Conservation (phyloP, 208 protist genomes). For the Leishmania martiniquensis region DNA sequence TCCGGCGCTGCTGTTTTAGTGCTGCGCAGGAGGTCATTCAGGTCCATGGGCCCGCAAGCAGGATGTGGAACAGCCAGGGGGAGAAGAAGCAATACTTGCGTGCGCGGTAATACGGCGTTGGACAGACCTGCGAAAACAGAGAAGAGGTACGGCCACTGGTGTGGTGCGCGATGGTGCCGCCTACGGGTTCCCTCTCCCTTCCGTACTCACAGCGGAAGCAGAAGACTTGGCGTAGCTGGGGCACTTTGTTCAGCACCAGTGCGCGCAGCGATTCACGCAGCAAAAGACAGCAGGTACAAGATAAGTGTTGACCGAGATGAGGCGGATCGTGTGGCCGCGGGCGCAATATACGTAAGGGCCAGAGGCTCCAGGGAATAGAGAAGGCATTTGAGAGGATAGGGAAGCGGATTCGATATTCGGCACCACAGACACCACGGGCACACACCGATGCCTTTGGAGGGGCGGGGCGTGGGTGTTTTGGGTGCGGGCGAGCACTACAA, state of each 20-base stretch:
- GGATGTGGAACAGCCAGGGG: not conserved
- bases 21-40: slow-evolving; percentile 56
- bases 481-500: not conserved
- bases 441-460: not conserved
- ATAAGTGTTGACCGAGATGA: not conserved
- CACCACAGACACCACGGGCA: not conserved
- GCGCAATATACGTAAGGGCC: not conserved
- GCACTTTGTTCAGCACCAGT: not conserved
- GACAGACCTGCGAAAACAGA: not conserved
- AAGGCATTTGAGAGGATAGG: not conserved
- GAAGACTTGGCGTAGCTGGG: not conserved
- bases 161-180: not conserved
- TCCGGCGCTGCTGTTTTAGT: slow-evolving; percentile 51
- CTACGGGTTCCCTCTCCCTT: not conserved
- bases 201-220: not conserved
- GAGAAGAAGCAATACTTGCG: not conserved
- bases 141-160: not conserved
- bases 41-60: slow-evolving; percentile 30
- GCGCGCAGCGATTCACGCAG: not conserved
- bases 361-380: not conserved
- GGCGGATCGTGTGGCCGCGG: not conserved
- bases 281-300: not conserved
- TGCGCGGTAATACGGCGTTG: not conserved
- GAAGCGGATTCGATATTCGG: too few species aligned
- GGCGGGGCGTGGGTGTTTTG: not conserved